phyloP scores from a whole-genome alignment of 129 eudicot species.

The Flaveria robusta region DNA sequence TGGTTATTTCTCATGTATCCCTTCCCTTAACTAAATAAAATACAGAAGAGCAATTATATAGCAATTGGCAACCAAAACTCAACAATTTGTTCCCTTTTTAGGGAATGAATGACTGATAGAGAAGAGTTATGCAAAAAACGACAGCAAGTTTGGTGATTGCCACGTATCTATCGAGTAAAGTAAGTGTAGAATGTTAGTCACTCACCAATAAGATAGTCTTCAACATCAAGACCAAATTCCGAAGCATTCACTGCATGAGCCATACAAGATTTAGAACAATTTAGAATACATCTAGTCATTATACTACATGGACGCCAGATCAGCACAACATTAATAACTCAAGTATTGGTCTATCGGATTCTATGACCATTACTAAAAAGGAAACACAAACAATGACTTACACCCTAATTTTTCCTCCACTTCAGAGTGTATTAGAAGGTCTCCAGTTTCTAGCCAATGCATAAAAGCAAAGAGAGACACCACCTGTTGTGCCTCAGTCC shows the following conservation, averaged over 20 bases:
- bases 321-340: not conserved
- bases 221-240: constrained; percentile 85
- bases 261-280: not conserved
- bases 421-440: constrained; percentile 75
- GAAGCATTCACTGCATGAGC: constrained; percentile 59
- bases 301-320: not conserved
- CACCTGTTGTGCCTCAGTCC: constrained; percentile 75
- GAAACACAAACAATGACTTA: constrained; percentile 35
- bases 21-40: not conserved
- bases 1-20: not conserved
- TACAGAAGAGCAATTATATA: not conserved
- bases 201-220: constrained; percentile 94
- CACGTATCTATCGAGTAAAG: not conserved
- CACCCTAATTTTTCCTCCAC: constrained; percentile 78
- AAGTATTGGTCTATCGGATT: not conserved
- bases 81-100: not conserved
- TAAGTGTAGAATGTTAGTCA: constrained; percentile 7
- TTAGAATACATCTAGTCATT: not conserved
- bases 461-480: constrained; percentile 78
- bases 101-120: not conserved
- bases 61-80: not conserved
- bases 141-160: constrained; percentile 6
- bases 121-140: not conserved
- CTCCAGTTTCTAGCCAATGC: constrained; percentile 89
- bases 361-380: constrained; percentile 1